Evolutionary conservation across 345 rosid genomes (phyloP).

Genomic region (Brassica juncea): DNA sequence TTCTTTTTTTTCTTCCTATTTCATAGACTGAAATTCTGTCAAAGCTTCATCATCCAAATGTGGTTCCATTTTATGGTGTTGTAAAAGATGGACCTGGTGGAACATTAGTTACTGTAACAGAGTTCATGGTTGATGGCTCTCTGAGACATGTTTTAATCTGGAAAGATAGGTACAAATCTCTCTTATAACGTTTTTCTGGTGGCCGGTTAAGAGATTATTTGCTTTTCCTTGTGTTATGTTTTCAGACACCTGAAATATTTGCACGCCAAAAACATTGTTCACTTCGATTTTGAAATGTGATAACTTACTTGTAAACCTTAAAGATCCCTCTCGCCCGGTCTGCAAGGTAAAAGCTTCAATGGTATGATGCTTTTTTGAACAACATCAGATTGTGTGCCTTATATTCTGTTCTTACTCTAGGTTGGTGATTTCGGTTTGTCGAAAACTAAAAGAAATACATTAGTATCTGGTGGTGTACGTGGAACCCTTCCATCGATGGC

Average conservation of each 20-base stretch:
- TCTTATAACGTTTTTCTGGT: conserved; percentile 1
- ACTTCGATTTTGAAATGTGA: conserved; percentile 96
- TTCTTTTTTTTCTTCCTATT: no score
- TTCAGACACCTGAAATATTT: conserved; percentile 90
- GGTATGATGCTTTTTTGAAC: neutral
- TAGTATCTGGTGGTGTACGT: conserved; percentile 86
- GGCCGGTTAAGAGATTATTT: conserved; percentile 1
- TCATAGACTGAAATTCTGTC: conserved; percentile 55
- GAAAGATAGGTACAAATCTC: conserved; percentile 72
- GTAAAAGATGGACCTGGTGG: conserved; percentile 97
- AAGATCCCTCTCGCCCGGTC: conserved; percentile 88
- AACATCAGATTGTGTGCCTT: conserved; percentile 6
- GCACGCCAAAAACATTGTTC: conserved; percentile 94
- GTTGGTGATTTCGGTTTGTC: conserved; percentile 89
- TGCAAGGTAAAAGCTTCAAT: conserved; percentile 69
- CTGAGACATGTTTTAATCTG: conserved; percentile 87
- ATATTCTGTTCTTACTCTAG: conserved; percentile 42
- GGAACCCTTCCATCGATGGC: conserved; percentile 96
- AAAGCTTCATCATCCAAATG: conserved; percentile 98
- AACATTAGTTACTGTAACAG: conserved; percentile 91
- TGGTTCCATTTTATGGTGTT: conserved; percentile 96
- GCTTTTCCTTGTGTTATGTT: neutral
- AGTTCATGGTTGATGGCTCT: conserved; percentile 98
- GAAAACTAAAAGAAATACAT: conserved; percentile 72
- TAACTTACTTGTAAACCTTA: conserved; percentile 94